Base-by-base conservation (phyloP, 441 rosid genomes). In the Mallotus japonicus region DNA sequence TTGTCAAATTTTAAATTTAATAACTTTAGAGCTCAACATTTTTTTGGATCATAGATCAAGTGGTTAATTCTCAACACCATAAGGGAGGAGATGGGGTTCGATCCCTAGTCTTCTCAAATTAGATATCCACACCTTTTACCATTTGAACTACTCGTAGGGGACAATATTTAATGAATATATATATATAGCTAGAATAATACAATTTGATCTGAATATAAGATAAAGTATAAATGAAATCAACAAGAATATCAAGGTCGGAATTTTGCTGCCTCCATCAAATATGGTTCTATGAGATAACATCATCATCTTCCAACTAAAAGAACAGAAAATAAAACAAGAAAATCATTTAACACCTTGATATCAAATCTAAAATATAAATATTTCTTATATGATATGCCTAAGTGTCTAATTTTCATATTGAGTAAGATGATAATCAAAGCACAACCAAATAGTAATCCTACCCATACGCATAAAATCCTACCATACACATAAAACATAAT, bases 191-290 rank as follows among this genome's bases (percentile, higher is more conserved):
- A 49, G 15, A 42, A 13, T 24, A 8, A 56, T 42, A 57, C 15
- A 55, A 69, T 20, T 42, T 14, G 44, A 69, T 69, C 19, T 42
- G 20, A 40, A 5, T 40, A n/a, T 32, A 34, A 65, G 44, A 64
- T 46, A 8, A 50, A 66, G 7, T 5, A 15, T 3, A 57, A 20
- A 44, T 15, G 19, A 58, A 59, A 47, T 16, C 9, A 22, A 70
- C 63, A 70, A 60, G 32, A 16, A 58, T 15, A 71, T 71, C 58
- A 71, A 60, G 13, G 32, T 60, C 28, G 58, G 66, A 60, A 71
- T 49, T 49, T 15, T 56, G 74, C 62, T 71, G 67, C 67, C 50
- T 6, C 57, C 73, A 46, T 47, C 3, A 37, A 24, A 20, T 55
- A 22, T 56, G 19, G 47, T 1, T 54, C 11, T 12, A 63, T 16